Evolutionary conservation across 2,329 filamentous ascomycete species (phyloP), one percentile per base, ranked within the genome.

Genomic region (Colletotrichum eremochloae): DNA sequence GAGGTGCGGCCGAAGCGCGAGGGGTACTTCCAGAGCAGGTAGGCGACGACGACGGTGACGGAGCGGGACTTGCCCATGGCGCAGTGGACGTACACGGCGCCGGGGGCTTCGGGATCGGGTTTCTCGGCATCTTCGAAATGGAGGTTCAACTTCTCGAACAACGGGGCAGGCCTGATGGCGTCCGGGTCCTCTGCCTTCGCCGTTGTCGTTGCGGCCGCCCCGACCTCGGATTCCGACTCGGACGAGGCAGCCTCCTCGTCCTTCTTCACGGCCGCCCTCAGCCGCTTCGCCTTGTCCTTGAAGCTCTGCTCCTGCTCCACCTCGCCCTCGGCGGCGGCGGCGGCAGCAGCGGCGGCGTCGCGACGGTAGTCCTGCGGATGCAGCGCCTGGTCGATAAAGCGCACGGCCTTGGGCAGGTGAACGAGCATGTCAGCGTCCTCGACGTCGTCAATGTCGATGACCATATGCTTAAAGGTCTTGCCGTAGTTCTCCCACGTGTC

Each of bases 61-160:
- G 96, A 98, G 71, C 96, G 93, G 44, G 95, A 98, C 83, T 97
- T 97, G 65, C 96, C 96, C 91, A 97, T 97, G 31, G 95, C 96
- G 87, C 96, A 97, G 83, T 88, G 86, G 12, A 91, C 88, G 68
- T 87, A 87, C 38, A 91, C 87, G 18, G 82, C 87, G 38, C 84
- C 83, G 72, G 71, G 74, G 44, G 50, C 29, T 9, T 56, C 57
- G 74, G 72, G 64, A 61, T 74, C 31, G n/a, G 46, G 74, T 75
- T 67, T 71, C 61, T 60, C 75, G 63, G 20, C 74, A 46, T 29
- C 73, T 46, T 31, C 72, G 15, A 55, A 36, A 2, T 53, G 12
- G 14, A 74, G 63, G 11, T 67, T 61, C 48, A 75, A 61, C 46
- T 71, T 42, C 33, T 38, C 31, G 38, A 74, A 46, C 14, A 61